These are phyloP conservation scores for Favolaschia claudopus DNA, from an alignment of 768 basidiomycete species.

Conservation along the genomic window DNA sequence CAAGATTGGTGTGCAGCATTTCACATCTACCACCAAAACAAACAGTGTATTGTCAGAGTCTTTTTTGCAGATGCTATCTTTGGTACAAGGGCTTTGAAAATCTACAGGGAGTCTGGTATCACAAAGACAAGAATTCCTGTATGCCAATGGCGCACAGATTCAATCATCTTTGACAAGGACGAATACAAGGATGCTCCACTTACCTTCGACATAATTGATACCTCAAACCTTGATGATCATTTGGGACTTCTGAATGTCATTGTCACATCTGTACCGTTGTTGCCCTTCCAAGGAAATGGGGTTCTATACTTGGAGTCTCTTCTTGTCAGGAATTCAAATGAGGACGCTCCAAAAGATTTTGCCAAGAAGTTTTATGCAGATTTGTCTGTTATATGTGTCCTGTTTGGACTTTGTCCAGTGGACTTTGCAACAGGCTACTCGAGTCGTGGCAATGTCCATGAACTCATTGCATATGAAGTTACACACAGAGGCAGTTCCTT, in stretches of 20 bases:
- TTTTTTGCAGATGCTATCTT: constrained; percentile 49
- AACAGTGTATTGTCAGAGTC: constrained; percentile 41
- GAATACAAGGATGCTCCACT: constrained; percentile 37
- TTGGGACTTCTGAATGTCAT: constrained; percentile 56
- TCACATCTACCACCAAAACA: constrained; percentile 1
- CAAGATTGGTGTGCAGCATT: constrained; percentile 27
- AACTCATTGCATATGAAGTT: constrained; percentile 33
- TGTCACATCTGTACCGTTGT: constrained; percentile 44
- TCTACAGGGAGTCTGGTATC: constrained; percentile 23
- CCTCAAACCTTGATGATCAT: constrained; percentile 58
- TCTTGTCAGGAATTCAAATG: constrained; percentile 32
- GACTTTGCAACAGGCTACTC: constrained; percentile 49
- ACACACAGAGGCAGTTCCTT: neutral
- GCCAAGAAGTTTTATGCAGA: constrained; percentile 44
- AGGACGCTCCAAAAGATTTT: constrained; percentile 39
- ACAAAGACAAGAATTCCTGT: constrained; percentile 39
- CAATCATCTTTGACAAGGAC: constrained; percentile 19
- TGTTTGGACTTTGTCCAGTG: constrained; percentile 50
- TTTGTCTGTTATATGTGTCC: constrained; percentile 46
- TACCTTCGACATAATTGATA: constrained; percentile 55
- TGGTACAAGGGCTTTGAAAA: constrained; percentile 44
- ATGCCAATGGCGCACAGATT: constrained; percentile 39
- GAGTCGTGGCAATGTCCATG: constrained; percentile 49
- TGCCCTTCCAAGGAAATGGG: constrained; percentile 22
- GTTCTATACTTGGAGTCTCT: constrained; percentile 53